Conservation (phyloP, 1,284 basidiomycete genomes). For the Schizophyllum commune region DNA sequence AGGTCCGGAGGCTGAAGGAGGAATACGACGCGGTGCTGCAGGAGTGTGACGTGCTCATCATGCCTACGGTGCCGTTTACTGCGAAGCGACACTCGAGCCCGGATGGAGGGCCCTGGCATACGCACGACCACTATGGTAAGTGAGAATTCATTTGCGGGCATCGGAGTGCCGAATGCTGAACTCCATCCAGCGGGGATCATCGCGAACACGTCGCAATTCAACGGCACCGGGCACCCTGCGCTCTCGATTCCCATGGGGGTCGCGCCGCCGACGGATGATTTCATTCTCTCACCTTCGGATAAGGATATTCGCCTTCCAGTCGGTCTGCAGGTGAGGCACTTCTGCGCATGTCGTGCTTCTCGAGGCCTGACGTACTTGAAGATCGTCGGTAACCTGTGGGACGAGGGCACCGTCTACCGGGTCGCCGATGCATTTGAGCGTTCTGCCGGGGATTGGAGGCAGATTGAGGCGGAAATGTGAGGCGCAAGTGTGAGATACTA, state of each 20-base stretch:
- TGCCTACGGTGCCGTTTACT: constrained; percentile 31
- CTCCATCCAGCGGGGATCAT: constrained; percentile 7
- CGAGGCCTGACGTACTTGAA: background rate
- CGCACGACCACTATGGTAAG: constrained; percentile 11
- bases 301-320: constrained; percentile 17
- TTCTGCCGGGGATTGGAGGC: background rate
- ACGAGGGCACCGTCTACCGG: constrained; percentile 16
- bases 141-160: constrained; percentile 4
- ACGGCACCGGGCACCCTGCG: constrained; percentile 19
- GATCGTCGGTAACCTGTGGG: constrained; percentile 16
- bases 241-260: constrained; percentile 19
- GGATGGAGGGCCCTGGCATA: constrained; percentile 12
- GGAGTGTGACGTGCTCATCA: constrained; percentile 33
- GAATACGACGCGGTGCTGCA: constrained; percentile 30
- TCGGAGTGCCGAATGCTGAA: constrained; percentile 11
- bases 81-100: constrained; percentile 7
- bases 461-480: background rate
- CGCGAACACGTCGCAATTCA: constrained; percentile 16
- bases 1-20: constrained; percentile 31
- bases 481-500: too few relatives aligned
- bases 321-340: constrained; percentile 16
- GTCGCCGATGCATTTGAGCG: constrained; percentile 12
- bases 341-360: background rate
- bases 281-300: constrained; percentile 13
- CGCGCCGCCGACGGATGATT: constrained; percentile 13